A percentile compares a stretch with the other conserved stretches of the same genome.
Evolutionary conservation across 148 eudicot species (phyloP).

Genomic region (Polygonum maritimum): DNA sequence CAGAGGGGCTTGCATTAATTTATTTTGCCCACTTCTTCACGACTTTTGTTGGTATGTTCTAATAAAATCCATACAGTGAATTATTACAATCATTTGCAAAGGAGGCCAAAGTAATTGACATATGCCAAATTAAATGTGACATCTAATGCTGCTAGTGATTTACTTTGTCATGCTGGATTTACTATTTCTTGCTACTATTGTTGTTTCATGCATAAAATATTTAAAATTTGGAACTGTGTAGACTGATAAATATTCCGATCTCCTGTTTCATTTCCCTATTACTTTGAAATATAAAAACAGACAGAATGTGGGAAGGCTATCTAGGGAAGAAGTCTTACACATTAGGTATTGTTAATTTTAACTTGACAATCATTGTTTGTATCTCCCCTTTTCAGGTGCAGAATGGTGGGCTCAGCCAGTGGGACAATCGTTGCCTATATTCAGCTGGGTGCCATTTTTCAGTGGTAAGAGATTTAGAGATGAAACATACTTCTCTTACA

Average conservation of each 20-base stretch:
- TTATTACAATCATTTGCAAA: not conserved
- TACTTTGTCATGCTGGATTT: not conserved
- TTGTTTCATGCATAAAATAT: not conserved
- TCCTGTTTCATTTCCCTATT: not conserved
- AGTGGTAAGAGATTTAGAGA: conserved; percentile 36
- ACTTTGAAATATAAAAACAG: not conserved
- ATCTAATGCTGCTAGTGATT: not conserved
- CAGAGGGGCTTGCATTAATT: conserved; percentile 93
- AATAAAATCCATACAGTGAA: not conserved
- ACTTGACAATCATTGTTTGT: not conserved
- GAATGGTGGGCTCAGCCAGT: conserved; percentile 93
- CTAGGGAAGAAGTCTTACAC: not conserved
- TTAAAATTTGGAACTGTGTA: not conserved
- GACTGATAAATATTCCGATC: not conserved
- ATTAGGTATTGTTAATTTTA: not conserved
- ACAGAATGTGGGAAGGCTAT: not conserved
- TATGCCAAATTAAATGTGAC: not conserved
- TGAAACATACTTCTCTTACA: not conserved
- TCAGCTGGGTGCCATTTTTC: conserved; percentile 75
- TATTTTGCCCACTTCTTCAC: conserved; percentile 74
- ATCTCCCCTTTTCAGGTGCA: conserved; percentile 45
- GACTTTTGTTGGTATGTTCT: conserved; percentile 63
- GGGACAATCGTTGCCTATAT: conserved; percentile 67
- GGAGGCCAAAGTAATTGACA: not conserved
- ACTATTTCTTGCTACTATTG: not conserved